Evolutionary conservation across 257 asterid genomes (phyloP), one percentile per base, ranked within the genome.

Genomic region (Solanum dulcamara): DNA sequence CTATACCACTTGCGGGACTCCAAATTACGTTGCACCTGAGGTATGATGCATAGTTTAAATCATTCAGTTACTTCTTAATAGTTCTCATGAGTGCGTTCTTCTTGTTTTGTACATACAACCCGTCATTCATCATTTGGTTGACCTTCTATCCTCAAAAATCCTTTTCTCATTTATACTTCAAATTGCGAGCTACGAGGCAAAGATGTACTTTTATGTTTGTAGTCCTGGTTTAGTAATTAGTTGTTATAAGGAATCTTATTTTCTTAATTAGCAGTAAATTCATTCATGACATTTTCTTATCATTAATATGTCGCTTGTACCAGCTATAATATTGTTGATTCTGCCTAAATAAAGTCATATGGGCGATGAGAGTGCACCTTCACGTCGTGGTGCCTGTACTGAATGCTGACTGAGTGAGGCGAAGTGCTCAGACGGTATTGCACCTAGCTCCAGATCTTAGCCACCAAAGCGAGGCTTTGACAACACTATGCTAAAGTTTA

Each of bases 11-110:
- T 96, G 99, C 26, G 99, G 99, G 62, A 96, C 98, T 89, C 99
- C 99, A 89, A 94, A 93, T 89, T 94, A 93, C 93, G 92, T 94
- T 89, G 99, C 99, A 50, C 98, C 99, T 32, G 99, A 94, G 99
- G 98, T 95, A 92, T 79, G 83, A 79, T 30, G 64, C 42, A 79
- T 48, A 17, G 30, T 28, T 79, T 30, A 42, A 77, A 30, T 17
- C 79, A 70, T 70, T 35, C 80, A 70, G 30, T 70, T 38, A 37
- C 17, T 33, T 18, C 26, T 68, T 68, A 68, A 14, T 35, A 68
- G 26, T 68, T 35, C 26, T 35, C 35, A 35, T 70, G 48, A 70
- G 79, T 70, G 48, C 7, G 57, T 48, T 20, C 64, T 48, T 77
- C 42, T 30, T 77, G 42, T 46, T 48, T 77, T 48, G 15, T 48